phyloP scores from a whole-genome alignment of 164 flowering plant genomes.

The Piper betle region DNA sequence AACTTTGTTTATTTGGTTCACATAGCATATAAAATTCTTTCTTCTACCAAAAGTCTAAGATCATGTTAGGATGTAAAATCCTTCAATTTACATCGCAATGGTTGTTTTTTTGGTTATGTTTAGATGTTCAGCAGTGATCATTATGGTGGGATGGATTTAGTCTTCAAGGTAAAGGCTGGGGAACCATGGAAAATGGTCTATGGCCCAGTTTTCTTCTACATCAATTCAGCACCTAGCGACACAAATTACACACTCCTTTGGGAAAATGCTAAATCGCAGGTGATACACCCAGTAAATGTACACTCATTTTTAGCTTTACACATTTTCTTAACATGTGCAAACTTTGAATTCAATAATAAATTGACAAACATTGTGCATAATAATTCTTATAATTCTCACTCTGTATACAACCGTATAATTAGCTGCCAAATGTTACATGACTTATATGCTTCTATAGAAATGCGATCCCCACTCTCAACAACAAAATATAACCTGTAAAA shows the following conservation, averaged over 20 bases:
- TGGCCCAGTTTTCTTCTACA: constrained; percentile 78
- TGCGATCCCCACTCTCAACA: too few species aligned
- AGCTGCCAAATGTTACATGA: too few species aligned
- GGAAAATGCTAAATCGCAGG: constrained; percentile 77
- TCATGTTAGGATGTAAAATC: background rate
- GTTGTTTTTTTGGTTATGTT: background rate
- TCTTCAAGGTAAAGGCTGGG: constrained; percentile 23
- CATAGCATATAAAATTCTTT: too few species aligned
- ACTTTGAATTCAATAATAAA: too few species aligned
- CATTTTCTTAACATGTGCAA: too few species aligned
- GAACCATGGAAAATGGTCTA: constrained; percentile 93
- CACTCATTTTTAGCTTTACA: background rate
- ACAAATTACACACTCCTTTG: constrained; percentile 14
- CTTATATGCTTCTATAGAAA: too few species aligned
- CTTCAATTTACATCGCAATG: background rate
- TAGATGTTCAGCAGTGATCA: constrained; percentile 71
- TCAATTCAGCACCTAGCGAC: constrained; percentile 29
- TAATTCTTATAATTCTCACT: too few species aligned
- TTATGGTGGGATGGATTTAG: constrained; percentile 54
- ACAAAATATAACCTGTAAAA: too few species aligned
- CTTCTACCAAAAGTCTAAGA: too few species aligned
- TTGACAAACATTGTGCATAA: too few species aligned
- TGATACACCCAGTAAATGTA: constrained; percentile 2
- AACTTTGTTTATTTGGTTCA: too few species aligned
- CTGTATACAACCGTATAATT: too few species aligned